Conservation (phyloP, 2,329 filamentous ascomycete species). For the Stagonosporopsis chrysanthemi region DNA sequence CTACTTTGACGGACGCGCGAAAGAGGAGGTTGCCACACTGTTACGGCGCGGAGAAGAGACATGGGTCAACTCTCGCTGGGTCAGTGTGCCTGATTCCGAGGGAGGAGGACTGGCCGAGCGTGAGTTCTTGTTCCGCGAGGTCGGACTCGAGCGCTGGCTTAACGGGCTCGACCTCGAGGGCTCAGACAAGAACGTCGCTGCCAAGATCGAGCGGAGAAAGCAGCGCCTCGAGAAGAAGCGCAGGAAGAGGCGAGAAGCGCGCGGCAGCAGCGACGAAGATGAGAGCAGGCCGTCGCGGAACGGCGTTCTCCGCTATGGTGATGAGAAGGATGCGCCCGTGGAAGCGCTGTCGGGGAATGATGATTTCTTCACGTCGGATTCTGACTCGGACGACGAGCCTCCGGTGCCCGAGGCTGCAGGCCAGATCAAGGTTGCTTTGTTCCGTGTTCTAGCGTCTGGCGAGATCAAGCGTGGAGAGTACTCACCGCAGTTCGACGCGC, state of each 20-base stretch:
- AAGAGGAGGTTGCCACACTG: constrained; percentile 96
- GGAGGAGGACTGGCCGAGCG: constrained; percentile 94
- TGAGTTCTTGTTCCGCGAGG: constrained; percentile 96
- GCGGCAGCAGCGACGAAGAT: constrained; percentile 58
- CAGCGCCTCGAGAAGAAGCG: constrained; percentile 82
- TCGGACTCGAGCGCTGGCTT: constrained; percentile 93
- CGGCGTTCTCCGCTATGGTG: constrained; percentile 79
- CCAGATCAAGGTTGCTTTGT: constrained; percentile 97
- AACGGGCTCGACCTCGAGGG: constrained; percentile 96
- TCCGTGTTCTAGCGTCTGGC: constrained; percentile 91
- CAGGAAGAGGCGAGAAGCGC: constrained; percentile 73
- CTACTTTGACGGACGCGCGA: constrained; percentile 93
- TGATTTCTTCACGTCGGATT: constrained; percentile 68
- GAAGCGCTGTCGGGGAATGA: constrained; percentile 77
- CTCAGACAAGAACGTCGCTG: constrained; percentile 76
- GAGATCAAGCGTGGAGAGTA: constrained; percentile 99
- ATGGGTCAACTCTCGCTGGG: constrained; percentile 99
- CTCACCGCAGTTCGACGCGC: constrained; percentile 94
- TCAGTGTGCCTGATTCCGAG: constrained; percentile 88
- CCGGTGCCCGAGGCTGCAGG: constrained; percentile 89
- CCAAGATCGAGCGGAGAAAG: constrained; percentile 72
- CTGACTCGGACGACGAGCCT: constrained; percentile 79
- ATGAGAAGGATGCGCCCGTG: constrained; percentile 75
- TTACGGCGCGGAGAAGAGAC: constrained; percentile 94
- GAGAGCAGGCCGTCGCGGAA: constrained; percentile 51